Conservation (phyloP, 2,329 filamentous ascomycete species). For the Ophiocordyceps camponoti-leonardi region DNA sequence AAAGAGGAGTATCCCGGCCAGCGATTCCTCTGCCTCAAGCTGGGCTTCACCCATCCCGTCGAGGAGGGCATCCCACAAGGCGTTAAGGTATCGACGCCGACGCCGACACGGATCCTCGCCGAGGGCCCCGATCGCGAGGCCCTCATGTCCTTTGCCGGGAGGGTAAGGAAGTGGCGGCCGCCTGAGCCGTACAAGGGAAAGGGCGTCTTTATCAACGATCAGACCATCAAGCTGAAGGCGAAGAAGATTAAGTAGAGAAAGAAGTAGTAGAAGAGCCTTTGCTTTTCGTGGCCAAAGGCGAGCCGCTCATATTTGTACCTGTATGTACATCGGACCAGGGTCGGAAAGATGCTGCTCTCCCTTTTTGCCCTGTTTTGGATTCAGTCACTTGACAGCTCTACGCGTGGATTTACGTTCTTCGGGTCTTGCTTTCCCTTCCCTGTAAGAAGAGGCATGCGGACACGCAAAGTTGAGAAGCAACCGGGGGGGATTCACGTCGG, state of each 20-base stretch:
- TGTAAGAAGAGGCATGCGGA: too few relatives aligned
- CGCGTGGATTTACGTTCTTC: too few relatives aligned
- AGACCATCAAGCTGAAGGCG: constrained; percentile 95
- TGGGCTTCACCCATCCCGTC: constrained; percentile 91
- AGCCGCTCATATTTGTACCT: background rate
- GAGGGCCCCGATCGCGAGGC: constrained; percentile 77
- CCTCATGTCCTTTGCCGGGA: constrained; percentile 80
- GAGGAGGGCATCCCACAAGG: constrained; percentile 72
- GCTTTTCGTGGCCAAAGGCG: background rate
- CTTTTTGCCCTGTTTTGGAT: too few relatives aligned
- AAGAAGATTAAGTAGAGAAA: constrained; percentile 76
- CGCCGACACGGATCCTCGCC: constrained; percentile 78
- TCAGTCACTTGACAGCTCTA: too few relatives aligned
- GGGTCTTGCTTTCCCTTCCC: too few relatives aligned
- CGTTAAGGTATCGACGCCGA: constrained; percentile 72
- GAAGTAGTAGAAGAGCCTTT: background rate
- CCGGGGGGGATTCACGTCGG: too few relatives aligned
- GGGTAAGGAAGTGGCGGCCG: constrained; percentile 72
- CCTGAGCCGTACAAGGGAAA: constrained; percentile 99
- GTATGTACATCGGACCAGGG: background rate
- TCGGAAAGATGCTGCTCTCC: too few relatives aligned
- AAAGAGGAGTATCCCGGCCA: constrained; percentile 68
- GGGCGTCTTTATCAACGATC: constrained; percentile 94
- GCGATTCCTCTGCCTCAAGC: constrained; percentile 81
- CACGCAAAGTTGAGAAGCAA: too few relatives aligned